phyloP scores from a whole-genome alignment of 1,139 yeast species.

The Protomyces pachydermus region DNA sequence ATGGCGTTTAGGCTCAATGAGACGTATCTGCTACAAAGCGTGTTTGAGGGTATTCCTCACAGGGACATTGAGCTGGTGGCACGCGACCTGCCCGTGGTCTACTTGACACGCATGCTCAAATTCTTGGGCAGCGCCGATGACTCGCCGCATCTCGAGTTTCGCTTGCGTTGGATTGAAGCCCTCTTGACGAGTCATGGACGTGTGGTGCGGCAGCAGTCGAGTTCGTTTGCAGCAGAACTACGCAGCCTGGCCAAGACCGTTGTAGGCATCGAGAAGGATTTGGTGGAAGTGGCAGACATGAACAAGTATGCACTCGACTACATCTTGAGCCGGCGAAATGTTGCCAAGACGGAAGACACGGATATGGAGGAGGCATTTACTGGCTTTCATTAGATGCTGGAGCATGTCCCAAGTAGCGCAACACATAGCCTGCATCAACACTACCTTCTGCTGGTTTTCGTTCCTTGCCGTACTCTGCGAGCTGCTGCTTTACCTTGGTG shows the following conservation, averaged over 20 bases:
- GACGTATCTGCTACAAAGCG: constrained; percentile 60
- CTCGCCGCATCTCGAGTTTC: constrained; percentile 82
- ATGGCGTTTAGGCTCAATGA: constrained; percentile 95
- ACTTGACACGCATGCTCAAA: constrained; percentile 60
- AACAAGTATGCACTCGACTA: constrained; percentile 53
- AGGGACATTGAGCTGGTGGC: constrained; percentile 64
- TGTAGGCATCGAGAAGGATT: constrained; percentile 68
- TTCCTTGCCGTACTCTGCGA: constrained; percentile 8
- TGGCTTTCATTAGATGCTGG: background rate
- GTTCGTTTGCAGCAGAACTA: constrained; percentile 60
- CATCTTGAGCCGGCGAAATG: constrained; percentile 34
- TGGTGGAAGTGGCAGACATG: constrained; percentile 52
- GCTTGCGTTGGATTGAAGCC: constrained; percentile 70
- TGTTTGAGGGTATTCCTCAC: constrained; percentile 73
- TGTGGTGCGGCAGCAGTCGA: constrained; percentile 59
- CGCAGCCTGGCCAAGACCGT: constrained; percentile 57
- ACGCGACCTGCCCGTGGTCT: constrained; percentile 66
- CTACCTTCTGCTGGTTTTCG: constrained; percentile 17
- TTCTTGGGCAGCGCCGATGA: constrained; percentile 70
- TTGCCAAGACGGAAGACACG: background rate
- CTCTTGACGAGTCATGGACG: constrained; percentile 71
- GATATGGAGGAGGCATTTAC: constrained; percentile 1
- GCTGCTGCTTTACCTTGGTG: background rate
- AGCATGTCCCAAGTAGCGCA: constrained; percentile 13
- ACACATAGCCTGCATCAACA: constrained; percentile 3